Conservation (phyloP, 1,284 basidiomycete species). For the Tetrapyrgos nigripes region DNA sequence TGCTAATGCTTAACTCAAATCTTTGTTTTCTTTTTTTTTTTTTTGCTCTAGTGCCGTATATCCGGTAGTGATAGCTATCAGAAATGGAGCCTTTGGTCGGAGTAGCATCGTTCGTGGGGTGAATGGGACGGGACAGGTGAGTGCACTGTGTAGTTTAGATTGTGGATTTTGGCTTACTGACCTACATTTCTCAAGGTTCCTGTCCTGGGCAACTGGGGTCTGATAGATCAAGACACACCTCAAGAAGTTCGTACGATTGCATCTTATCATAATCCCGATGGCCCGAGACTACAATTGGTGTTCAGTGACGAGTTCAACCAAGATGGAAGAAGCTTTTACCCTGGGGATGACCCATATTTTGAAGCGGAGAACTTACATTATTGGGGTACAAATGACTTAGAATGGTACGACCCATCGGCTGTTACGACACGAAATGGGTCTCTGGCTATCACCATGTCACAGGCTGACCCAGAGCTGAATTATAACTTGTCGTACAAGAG, state of each 20-base stretch:
- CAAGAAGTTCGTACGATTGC: constrained; percentile 59
- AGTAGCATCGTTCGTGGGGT: constrained; percentile 72
- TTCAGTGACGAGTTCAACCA: constrained; percentile 45
- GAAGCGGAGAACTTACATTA: constrained; percentile 54
- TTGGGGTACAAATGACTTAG: constrained; percentile 56
- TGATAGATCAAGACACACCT: constrained; percentile 84
- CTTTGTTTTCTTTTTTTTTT: not conserved
- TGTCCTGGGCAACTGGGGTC: constrained; percentile 68
- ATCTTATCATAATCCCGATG: constrained; percentile 55
- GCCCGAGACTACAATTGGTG: constrained; percentile 50
- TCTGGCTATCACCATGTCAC: constrained; percentile 67
- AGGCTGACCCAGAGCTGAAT: constrained; percentile 37
- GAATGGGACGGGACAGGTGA: constrained; percentile 79
- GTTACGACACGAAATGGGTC: constrained; percentile 66
- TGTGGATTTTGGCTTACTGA: constrained; percentile 41
- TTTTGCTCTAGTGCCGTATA: constrained; percentile 26
- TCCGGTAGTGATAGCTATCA: constrained; percentile 48
- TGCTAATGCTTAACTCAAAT: no score
- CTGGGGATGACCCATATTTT: constrained; percentile 73
- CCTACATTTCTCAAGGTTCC: constrained; percentile 56
- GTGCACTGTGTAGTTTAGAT: constrained; percentile 35
- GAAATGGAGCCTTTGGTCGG: constrained; percentile 64
- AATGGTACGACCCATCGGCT: constrained; percentile 53
- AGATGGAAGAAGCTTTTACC: constrained; percentile 55
- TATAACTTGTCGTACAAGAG: constrained; percentile 70